Conservation (phyloP, 768 basidiomycete species). For the Coprinellus aureogranulatus region DNA sequence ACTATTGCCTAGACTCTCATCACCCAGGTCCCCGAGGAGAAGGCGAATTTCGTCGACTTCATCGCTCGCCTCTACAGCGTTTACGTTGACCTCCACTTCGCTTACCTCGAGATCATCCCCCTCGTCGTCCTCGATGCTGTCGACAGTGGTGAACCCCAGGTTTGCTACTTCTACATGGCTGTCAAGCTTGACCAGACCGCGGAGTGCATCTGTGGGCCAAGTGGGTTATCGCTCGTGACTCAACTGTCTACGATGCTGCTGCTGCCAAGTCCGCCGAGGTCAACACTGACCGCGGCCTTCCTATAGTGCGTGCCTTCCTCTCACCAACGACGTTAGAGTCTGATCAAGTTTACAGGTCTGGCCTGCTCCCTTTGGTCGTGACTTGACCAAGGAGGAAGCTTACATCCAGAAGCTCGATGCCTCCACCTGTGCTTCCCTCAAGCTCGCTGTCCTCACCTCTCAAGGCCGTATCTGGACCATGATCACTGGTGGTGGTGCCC, state of each 20-base stretch:
- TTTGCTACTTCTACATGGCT: slow-evolving; percentile 98
- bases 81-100: slow-evolving; percentile 98
- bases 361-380: slow-evolving; percentile 95
- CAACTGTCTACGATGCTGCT: slow-evolving; percentile 65
- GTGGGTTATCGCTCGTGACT: slow-evolving; percentile 96
- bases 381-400: slow-evolving; percentile 97
- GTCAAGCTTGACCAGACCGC: slow-evolving; percentile 99
- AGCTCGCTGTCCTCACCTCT: slow-evolving; percentile 92
- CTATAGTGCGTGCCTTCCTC: slow-evolving; percentile 63
- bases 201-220: slow-evolving; percentile 97
- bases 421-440: slow-evolving; percentile 96
- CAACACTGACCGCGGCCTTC: slow-evolving; percentile 91
- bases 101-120: slow-evolving; percentile 99
- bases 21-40: slow-evolving; percentile 81
- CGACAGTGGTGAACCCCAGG: slow-evolving; percentile 62
- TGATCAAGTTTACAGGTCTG: slow-evolving; percentile 47
- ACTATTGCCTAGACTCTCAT: slow-evolving; percentile 75
- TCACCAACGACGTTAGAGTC: neutral
- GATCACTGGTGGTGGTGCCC: slow-evolving; percentile 94
- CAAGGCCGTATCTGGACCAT: slow-evolving; percentile 99
- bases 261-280: slow-evolving; percentile 48
- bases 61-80: slow-evolving; percentile 91
- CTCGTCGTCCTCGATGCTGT: slow-evolving; percentile 88
- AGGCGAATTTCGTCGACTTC: slow-evolving; percentile 93
- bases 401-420: slow-evolving; percentile 98